A percentile compares a stretch with the other conserved stretches of the same genome.
phyloP scores from a whole-genome alignment of 139 green algal species.

The Micractinium sp. region DNA sequence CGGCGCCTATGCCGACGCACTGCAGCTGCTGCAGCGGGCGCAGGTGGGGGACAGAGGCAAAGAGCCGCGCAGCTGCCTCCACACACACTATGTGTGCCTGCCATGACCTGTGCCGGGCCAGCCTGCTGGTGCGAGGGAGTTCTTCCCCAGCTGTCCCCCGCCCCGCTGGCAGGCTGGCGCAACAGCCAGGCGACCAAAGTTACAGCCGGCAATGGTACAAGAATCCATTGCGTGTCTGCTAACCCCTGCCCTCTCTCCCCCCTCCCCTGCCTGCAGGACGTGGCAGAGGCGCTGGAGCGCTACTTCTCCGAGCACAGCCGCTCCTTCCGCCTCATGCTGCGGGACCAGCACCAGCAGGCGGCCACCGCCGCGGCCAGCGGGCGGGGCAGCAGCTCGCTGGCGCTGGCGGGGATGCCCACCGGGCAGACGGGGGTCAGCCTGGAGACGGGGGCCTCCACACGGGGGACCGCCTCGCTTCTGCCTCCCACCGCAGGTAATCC shows the following conservation, averaged over 20 bases:
- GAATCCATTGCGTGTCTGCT: not conserved
- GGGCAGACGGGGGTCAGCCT: not conserved
- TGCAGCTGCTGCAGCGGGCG: constrained; percentile 47
- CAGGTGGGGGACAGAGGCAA: not conserved
- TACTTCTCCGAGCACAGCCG: constrained; percentile 21
- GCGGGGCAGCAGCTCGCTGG: not conserved
- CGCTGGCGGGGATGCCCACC: not conserved
- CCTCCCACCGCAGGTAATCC: not conserved
- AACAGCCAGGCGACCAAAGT: no score
- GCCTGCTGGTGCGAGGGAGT: no score
- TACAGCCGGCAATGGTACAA: no score
- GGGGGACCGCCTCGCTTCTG: not conserved
- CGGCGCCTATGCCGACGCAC: constrained; percentile 34
- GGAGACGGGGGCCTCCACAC: not conserved
- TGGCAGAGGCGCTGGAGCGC: not conserved
- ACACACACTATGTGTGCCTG: not conserved
- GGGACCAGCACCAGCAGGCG: not conserved
- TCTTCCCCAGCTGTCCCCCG: no score
- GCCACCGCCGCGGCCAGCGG: not conserved
- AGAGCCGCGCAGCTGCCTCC: not conserved
- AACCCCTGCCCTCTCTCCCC: no score
- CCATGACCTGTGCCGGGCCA: not conserved
- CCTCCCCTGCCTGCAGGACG: constrained; percentile 9
- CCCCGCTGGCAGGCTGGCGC: no score
- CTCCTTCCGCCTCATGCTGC: constrained; percentile 15